Percentiles rank a stretch among this genome's conserved stretches.
Evolutionary conservation across 2,329 filamentous ascomycete species (phyloP).

Genomic region (Trichoderma brevicompactum): DNA sequence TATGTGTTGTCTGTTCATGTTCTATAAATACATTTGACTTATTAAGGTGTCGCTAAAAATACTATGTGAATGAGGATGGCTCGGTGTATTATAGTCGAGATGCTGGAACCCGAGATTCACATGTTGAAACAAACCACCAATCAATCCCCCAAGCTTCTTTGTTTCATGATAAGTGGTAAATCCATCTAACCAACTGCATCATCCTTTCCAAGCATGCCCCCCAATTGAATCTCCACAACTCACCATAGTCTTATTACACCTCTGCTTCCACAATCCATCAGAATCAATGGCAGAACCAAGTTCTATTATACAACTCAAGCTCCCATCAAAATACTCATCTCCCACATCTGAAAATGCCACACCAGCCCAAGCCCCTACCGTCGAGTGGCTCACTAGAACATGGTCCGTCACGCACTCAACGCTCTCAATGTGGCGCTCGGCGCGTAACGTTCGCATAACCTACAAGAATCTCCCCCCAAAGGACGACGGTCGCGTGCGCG

Average conservation of each 20-base stretch:
- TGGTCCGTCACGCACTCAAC: slow-evolving; percentile 79
- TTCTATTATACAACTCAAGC: slow-evolving; percentile 36
- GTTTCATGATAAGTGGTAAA: neutral
- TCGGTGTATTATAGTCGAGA: neutral
- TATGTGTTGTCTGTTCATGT: too few species aligned
- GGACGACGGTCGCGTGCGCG: slow-evolving; percentile 47
- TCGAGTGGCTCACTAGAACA: slow-evolving; percentile 65
- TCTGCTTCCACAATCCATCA: too few species aligned
- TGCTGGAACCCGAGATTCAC: too few species aligned
- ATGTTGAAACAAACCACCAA: neutral
- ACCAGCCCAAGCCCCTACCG: slow-evolving; percentile 37
- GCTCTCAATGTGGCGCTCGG: slow-evolving; percentile 77
- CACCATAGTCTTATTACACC: neutral
- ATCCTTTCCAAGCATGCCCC: neutral
- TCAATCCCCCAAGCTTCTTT: too few species aligned
- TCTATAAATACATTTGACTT: neutral
- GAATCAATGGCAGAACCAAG: slow-evolving; percentile 27
- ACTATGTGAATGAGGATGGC: neutral
- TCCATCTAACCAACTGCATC: too few species aligned
- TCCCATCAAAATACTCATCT: slow-evolving; percentile 56
- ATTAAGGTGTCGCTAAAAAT: neutral
- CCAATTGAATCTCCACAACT: neutral
- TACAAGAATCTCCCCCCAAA: slow-evolving; percentile 61
- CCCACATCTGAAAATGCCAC: slow-evolving; percentile 14
- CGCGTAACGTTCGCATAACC: slow-evolving; percentile 79